A percentile compares a stretch with the other conserved stretches of the same genome.
Conservation (phyloP, 2,329 filamentous ascomycete species). For the Camillea tinctor region DNA sequence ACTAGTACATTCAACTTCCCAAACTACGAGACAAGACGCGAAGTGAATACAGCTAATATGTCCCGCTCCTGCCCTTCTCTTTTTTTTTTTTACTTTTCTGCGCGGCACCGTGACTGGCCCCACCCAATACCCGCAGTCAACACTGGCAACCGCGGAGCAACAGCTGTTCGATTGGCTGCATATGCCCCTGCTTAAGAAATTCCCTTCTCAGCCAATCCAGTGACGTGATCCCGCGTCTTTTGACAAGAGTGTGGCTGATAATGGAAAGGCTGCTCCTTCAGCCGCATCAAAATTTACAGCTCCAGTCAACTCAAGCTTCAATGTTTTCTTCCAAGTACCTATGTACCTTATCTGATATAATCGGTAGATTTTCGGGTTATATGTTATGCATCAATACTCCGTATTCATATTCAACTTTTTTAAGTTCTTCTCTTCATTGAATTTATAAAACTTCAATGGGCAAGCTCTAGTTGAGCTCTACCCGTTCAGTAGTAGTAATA, state of each 20-base stretch:
- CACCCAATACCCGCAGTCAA: conserved; percentile 41
- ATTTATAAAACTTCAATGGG: too few species aligned
- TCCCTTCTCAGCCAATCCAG: conserved; percentile 21
- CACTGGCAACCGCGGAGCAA: conserved; percentile 59
- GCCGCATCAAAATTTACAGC: too few species aligned
- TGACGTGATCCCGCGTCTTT: conserved; percentile 30
- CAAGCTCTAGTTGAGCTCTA: too few species aligned
- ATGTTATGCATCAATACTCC: too few species aligned
- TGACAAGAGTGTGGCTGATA: conserved; percentile 18
- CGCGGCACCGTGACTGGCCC: conserved; percentile 25
- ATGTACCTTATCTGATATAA: too few species aligned
- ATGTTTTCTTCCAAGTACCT: too few species aligned
- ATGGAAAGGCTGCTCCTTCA: conserved; percentile 8
- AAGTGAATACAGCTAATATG: conserved; percentile 9
- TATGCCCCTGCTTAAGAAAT: conserved; percentile 9
- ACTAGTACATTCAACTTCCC: background rate
- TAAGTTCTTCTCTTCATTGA: too few species aligned
- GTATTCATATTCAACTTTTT: too few species aligned
- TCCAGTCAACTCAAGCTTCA: too few species aligned
- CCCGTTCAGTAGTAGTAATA: too few species aligned
- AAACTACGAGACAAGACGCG: conserved; percentile 5
- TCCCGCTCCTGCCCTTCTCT: conserved; percentile 21
- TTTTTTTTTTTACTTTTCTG: conserved; percentile 24
- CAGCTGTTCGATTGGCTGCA: conserved; percentile 44
- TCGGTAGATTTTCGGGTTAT: too few species aligned